Conservation (phyloP, 2,329 filamentous ascomycete genomes). For the Trichophaea hybrida region DNA sequence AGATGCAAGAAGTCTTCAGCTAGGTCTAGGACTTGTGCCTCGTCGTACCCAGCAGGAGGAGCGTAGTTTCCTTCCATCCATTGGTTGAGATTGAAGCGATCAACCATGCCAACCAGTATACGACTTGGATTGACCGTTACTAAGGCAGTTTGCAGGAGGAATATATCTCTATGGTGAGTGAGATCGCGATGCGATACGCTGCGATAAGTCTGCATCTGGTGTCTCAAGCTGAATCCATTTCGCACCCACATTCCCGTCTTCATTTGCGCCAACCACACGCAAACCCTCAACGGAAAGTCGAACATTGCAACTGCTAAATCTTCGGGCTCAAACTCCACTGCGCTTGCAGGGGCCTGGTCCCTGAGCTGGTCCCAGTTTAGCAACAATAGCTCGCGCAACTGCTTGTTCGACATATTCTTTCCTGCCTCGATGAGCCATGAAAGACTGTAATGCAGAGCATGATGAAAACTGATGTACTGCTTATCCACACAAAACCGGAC, state of each 20-base stretch:
- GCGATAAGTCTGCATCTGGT: constrained; percentile 87
- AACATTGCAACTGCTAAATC: constrained; percentile 78
- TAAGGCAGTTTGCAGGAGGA: constrained; percentile 79
- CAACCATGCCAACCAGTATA: constrained; percentile 76
- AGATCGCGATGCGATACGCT: constrained; percentile 82
- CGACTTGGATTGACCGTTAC: constrained; percentile 71
- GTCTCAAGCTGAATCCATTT: constrained; percentile 87
- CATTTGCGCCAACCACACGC: constrained; percentile 94
- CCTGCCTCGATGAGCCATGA: constrained; percentile 92
- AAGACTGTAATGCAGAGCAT: constrained; percentile 86
- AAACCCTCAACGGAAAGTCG: constrained; percentile 84
- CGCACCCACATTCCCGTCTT: constrained; percentile 97
- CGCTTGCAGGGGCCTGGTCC: constrained; percentile 48
- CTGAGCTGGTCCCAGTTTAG: constrained; percentile 59
- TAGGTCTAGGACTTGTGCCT: constrained; percentile 76
- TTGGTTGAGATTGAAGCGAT: constrained; percentile 73
- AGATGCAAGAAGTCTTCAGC: constrained; percentile 93
- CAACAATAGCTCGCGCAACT: constrained; percentile 53
- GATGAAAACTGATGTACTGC: constrained; percentile 91
- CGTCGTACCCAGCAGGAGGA: constrained; percentile 57
- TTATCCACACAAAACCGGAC: constrained; percentile 80
- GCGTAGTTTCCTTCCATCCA: constrained; percentile 80
- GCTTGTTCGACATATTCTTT: constrained; percentile 54
- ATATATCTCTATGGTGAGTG: constrained; percentile 86
- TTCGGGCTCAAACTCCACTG: constrained; percentile 48